Percentiles rank a stretch among this genome's conserved stretches.
These are phyloP conservation scores for Ophiostoma pallidulum DNA, from an alignment of 2,329 filamentous ascomycete genomes.

Conservation along the genomic window DNA sequence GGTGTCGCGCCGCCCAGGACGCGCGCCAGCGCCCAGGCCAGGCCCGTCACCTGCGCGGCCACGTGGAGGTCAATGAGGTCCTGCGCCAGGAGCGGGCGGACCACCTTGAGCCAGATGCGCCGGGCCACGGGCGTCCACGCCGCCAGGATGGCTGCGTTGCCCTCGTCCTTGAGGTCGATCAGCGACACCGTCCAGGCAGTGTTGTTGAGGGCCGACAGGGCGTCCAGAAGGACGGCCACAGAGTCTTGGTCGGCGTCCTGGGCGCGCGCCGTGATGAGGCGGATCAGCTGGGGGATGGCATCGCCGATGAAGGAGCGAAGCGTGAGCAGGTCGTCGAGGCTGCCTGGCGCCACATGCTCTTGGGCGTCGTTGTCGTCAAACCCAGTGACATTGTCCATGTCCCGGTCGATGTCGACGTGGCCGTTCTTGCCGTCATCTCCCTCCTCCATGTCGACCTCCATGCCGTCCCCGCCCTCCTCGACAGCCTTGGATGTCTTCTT, in stretches of 20 bases:
- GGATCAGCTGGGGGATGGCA: conserved; percentile 41
- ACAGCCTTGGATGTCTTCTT: conserved; percentile 21
- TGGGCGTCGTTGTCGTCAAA: conserved; percentile 31
- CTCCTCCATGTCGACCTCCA: conserved; percentile 29
- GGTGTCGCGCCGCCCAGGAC: conserved; percentile 41
- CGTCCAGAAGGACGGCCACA: conserved; percentile 39
- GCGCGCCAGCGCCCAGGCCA: conserved; percentile 56
- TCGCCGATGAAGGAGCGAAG: conserved; percentile 37
- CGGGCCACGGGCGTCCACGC: conserved; percentile 46
- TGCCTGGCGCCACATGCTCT: conserved; percentile 32
- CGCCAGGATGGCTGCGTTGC: conserved; percentile 40
- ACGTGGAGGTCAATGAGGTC: conserved; percentile 54
- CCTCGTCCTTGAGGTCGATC: conserved; percentile 47
- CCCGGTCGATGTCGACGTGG: conserved; percentile 27
- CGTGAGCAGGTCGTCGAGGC: conserved; percentile 44
- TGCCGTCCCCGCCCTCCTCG: conserved; percentile 29
- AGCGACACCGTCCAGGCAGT: conserved; percentile 57
- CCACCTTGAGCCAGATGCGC: conserved; percentile 47
- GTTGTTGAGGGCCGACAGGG: conserved; percentile 55
- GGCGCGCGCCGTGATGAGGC: conserved; percentile 33
- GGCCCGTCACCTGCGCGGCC: conserved; percentile 50
- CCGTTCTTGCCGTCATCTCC: conserved; percentile 17
- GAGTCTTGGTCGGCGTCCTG: conserved; percentile 27
- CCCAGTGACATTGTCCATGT: conserved; percentile 56
- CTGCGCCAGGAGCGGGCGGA: conserved; percentile 47